Percentiles rank a stretch among this genome's conserved stretches.
phyloP scores from a whole-genome alignment of 345 rosid genomes.

The Eucalyptus leucophloia region DNA sequence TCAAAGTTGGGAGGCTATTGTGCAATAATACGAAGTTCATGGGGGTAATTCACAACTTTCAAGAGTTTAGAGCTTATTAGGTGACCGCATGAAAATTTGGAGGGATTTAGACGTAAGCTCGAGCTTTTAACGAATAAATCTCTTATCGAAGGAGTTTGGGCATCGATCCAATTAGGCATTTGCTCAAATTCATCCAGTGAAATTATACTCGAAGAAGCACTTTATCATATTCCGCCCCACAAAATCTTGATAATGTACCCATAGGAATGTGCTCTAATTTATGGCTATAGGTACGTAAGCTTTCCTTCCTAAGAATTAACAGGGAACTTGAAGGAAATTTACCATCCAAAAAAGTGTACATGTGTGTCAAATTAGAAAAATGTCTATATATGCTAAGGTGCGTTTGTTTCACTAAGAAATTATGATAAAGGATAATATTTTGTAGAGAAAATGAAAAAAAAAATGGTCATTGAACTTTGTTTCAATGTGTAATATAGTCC shows the following conservation, averaged over 20 bases:
- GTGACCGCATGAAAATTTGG: neutral
- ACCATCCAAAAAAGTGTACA: neutral
- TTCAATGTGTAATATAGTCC: fast-evolving
- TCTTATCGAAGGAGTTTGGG: neutral
- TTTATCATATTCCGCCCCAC: neutral
- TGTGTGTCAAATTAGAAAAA: no score
- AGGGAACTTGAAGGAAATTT: neutral
- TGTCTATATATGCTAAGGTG: neutral
- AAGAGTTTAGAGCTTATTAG: neutral
- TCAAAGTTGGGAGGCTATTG: neutral
- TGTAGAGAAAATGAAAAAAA: no score
- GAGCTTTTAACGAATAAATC: neutral
- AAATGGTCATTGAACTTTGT: no score
- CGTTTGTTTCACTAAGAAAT: no score
- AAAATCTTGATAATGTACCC: neutral
- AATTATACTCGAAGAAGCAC: neutral
- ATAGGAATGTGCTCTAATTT: neutral
- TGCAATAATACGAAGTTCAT: neutral
- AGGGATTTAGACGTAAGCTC: neutral
- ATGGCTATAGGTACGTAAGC: neutral
- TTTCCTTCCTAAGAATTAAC: neutral
- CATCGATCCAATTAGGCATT: neutral
- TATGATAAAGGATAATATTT: fast-evolving
- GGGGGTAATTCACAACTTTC: neutral
- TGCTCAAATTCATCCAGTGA: neutral